A percentile compares a stretch with the other conserved stretches of the same genome.
phyloP scores from a whole-genome alignment of 140 eudicot species.

The Anethum foeniculum region DNA sequence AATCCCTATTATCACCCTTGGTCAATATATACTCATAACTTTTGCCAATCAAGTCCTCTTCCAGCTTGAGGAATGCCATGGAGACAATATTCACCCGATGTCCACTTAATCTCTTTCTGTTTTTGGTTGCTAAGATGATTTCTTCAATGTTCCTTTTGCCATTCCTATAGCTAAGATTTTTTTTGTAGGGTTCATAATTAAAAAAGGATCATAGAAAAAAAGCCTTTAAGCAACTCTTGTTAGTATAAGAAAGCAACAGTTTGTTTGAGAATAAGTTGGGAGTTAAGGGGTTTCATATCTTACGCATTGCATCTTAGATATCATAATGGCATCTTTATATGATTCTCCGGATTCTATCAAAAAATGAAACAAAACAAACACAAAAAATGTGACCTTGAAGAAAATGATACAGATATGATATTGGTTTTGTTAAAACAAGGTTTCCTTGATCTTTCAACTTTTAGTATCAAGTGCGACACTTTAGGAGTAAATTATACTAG shows the following conservation, averaged over 20 bases:
- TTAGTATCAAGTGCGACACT: neutral
- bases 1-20: neutral
- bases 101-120: neutral
- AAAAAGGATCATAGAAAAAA: neutral
- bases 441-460: neutral
- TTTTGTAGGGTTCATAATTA: neutral
- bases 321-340: neutral
- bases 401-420: neutral
- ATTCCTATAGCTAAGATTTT: neutral
- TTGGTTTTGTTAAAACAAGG: neutral
- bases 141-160: neutral
- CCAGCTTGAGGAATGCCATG: neutral
- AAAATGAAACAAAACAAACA: neutral
- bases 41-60: neutral
- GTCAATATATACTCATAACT: neutral
- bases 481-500: neutral
- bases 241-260: neutral
- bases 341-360: neutral
- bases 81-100: neutral
- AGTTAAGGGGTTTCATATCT: neutral
- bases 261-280: neutral
- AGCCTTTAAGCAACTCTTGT: neutral
- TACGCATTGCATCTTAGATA: neutral
- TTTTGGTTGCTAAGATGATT: neutral
- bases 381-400: neutral